Base-by-base conservation (phyloP, 257 asterid genomes). In the Solanum chiquidenum region DNA sequence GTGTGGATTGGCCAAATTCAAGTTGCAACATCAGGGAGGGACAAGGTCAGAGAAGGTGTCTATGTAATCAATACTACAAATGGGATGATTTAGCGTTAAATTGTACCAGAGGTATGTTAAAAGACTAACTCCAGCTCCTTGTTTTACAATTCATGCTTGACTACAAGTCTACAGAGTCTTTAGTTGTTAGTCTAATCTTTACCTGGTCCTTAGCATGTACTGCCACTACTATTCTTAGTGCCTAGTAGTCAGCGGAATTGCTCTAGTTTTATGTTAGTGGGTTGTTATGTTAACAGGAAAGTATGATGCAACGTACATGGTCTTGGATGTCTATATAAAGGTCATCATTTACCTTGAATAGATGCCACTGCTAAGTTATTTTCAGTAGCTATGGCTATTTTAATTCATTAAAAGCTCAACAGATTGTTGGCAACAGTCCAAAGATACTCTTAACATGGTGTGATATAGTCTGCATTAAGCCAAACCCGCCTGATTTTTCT, bases 1-100 rank as follows among this genome's bases (percentile, higher is more conserved):
- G 88, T 64, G 44, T 35, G 49, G 66, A 83, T 66, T 86, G 85
- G 89, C 76, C 88, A 33, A 87, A 86, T 74, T 83, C 89, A 73
- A 58, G 46, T 83, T 89, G 91, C 42, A 42, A 40, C 1, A 42
- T 46, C 83, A 73, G 9, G 33, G 69, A 60, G 69, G 89, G 44
- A 71, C 69, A 73, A 40, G 86, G 73, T 29, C 58, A 12, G 60
- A 83, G 68, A 14, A 89, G 86, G 84, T 89, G 90, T 86, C 66
- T 5, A 34, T 86, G 90, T 4, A 60, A 55, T 23, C 68, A 38
- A 86, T 25, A 60, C 75, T 86, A 77, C 84, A 31, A 49, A 52
- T 89, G 88, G 90, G 6, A 89, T 21, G 74, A 0, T 73, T 34
- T 58, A 40, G 68, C 38, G 7, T 20, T 77, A 71, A 86, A 42